These are phyloP conservation scores for Pistacia vera DNA, from an alignment of 345 rosid genomes.

Conservation along the genomic window DNA sequence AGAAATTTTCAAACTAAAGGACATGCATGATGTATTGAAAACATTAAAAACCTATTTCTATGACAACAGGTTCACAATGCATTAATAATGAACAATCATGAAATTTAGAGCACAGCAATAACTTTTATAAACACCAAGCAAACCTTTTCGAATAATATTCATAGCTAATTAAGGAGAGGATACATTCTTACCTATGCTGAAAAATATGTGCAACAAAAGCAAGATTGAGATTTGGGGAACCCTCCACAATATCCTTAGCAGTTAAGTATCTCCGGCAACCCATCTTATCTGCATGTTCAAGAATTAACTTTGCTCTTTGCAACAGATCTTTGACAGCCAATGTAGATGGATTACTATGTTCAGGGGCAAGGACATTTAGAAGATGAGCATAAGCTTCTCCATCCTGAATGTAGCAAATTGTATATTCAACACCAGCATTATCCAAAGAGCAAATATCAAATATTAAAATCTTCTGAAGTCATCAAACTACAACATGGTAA, in stretches of 20 bases:
- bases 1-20: neutral
- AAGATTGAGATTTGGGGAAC: conserved; percentile 96
- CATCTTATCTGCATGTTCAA: conserved; percentile 97
- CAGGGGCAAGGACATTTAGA: conserved; percentile 90
- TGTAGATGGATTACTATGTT: conserved; percentile 67
- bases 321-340: conserved; percentile 53
- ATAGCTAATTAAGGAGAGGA: neutral
- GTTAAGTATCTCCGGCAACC: conserved; percentile 97
- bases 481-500: neutral
- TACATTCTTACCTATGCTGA: conserved; percentile 80
- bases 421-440: conserved; percentile 16
- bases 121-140: neutral
- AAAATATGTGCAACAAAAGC: conserved; percentile 98
- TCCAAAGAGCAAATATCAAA: neutral
- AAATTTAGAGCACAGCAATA: conserved; percentile 2
- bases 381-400: conserved; percentile 97
- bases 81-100: neutral
- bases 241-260: conserved; percentile 92
- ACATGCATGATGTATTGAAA: neutral
- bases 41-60: neutral
- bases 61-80: neutral
- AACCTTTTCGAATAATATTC: neutral
- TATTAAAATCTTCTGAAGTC: neutral
- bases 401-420: conserved; percentile 59
- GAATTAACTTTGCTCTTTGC: conserved; percentile 81